Evolutionary conservation across 2,329 filamentous ascomycete genomes (phyloP).

Genomic region (Xylaria digitata): DNA sequence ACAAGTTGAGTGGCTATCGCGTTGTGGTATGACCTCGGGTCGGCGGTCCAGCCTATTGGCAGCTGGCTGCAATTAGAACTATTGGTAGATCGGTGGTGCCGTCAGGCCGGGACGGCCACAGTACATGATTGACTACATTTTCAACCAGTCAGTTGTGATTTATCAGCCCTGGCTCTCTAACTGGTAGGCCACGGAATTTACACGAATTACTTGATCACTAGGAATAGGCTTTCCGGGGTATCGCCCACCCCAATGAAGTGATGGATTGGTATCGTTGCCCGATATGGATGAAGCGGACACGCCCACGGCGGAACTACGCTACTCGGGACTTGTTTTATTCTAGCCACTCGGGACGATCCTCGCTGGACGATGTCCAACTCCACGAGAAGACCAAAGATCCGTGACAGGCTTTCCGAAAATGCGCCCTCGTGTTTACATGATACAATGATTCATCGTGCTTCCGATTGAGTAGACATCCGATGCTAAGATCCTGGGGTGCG

Average conservation of each 20-base stretch:
- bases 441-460: slow-evolving; percentile 30
- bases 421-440: slow-evolving; percentile 28
- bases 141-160: slow-evolving; percentile 29
- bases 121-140: slow-evolving; percentile 26
- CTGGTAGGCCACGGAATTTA: slow-evolving; percentile 24
- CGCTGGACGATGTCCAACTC: slow-evolving; percentile 22
- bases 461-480: slow-evolving; percentile 24
- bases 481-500: slow-evolving; percentile 37
- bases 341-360: slow-evolving; percentile 24
- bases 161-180: slow-evolving; percentile 7
- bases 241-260: slow-evolving; percentile 22
- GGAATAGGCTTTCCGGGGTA: slow-evolving; percentile 5
- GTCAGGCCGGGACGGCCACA: slow-evolving; percentile 34
- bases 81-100: slow-evolving; percentile 37
- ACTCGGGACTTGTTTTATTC: slow-evolving; percentile 20
- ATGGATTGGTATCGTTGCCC: slow-evolving; percentile 9
- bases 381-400: slow-evolving; percentile 8
- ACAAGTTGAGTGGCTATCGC: slow-evolving; percentile 5
- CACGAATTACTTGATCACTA: slow-evolving; percentile 12
- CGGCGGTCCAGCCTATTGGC: slow-evolving; percentile 29
- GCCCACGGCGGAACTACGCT: slow-evolving; percentile 12
- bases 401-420: slow-evolving; percentile 26
- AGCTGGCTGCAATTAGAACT: slow-evolving; percentile 30
- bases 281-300: slow-evolving; percentile 24
- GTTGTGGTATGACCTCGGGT: slow-evolving; percentile 25